Evolutionary conservation across 2,329 filamentous ascomycete genomes (phyloP).

Genomic region (Claviceps sorghi): DNA sequence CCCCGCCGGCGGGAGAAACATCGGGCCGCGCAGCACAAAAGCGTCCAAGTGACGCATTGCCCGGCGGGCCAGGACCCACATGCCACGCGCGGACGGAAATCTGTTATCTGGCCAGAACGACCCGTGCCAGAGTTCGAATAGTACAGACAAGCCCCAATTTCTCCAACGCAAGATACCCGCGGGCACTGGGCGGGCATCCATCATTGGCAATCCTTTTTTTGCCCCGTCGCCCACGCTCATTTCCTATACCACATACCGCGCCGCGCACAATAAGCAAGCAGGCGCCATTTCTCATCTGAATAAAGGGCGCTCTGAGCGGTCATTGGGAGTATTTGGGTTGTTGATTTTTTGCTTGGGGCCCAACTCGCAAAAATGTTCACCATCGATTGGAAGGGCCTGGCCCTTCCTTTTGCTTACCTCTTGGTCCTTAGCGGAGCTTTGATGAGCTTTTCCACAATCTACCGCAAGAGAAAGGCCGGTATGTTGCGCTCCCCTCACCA

Average conservation of each 20-base stretch:
- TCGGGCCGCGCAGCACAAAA: conserved; percentile 4
- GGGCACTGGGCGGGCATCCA: not conserved
- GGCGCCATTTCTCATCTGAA: not conserved
- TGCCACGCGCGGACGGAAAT: not conserved
- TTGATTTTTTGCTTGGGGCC: not conserved
- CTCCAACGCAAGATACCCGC: conserved; percentile 1
- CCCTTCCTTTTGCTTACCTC: conserved; percentile 80
- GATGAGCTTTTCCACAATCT: conserved; percentile 81
- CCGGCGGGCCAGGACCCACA: not conserved
- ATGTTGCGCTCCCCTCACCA: conserved; percentile 15
- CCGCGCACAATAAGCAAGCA: not conserved
- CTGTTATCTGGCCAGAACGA: conserved; percentile 9
- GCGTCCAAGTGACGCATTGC: not conserved
- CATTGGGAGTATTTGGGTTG: not conserved
- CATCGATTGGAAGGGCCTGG: conserved; percentile 69
- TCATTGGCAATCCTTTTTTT: not conserved
- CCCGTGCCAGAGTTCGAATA: not conserved
- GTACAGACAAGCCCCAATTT: not conserved
- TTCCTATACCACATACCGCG: not conserved
- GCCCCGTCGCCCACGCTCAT: not conserved
- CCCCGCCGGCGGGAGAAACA: conserved; percentile 5
- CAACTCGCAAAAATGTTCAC: conserved; percentile 5
- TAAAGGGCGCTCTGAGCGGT: not conserved
- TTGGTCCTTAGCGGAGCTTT: conserved; percentile 75
- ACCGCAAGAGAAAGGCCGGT: conserved; percentile 83